Percentiles rank a stretch among this genome's conserved stretches.
Conservation (phyloP, 2,329 filamentous ascomycete species). For the Colletotrichum sp. region DNA sequence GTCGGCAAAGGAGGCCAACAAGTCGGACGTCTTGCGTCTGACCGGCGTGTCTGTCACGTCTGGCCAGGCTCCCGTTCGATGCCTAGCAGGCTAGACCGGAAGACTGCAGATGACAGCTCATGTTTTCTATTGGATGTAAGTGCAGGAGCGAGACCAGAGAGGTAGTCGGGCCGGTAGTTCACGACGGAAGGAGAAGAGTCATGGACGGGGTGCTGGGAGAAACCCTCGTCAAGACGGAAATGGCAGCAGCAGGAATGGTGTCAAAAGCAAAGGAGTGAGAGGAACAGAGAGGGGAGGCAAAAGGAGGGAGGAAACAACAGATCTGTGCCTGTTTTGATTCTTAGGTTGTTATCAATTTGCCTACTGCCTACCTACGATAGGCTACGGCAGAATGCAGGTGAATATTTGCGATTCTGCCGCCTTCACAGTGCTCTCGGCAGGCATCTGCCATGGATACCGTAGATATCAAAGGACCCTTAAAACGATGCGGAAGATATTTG, state of each 20-base stretch:
- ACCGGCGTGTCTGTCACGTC: not conserved
- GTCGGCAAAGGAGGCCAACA: not conserved
- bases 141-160: not conserved
- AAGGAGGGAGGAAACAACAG: not conserved
- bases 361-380: not conserved
- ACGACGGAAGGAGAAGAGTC: not conserved
- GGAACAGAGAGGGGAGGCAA: not conserved
- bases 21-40: not conserved
- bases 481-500: not conserved
- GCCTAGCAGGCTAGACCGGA: not conserved
- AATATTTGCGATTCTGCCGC: not conserved
- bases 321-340: not conserved
- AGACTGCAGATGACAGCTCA: constrained; percentile 7
- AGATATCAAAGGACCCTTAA: not conserved
- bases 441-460: not conserved
- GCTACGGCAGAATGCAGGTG: not conserved
- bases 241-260: not conserved
- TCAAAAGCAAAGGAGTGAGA: not conserved
- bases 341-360: not conserved
- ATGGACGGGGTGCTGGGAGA: not conserved
- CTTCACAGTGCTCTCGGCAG: not conserved
- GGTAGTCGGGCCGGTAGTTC: not conserved
- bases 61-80: not conserved
- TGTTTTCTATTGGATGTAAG: not conserved
- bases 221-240: not conserved